A percentile compares a stretch with the other conserved stretches of the same genome.
Evolutionary conservation across 768 basidiomycete species (phyloP).

Genomic region (Russula lepida): DNA sequence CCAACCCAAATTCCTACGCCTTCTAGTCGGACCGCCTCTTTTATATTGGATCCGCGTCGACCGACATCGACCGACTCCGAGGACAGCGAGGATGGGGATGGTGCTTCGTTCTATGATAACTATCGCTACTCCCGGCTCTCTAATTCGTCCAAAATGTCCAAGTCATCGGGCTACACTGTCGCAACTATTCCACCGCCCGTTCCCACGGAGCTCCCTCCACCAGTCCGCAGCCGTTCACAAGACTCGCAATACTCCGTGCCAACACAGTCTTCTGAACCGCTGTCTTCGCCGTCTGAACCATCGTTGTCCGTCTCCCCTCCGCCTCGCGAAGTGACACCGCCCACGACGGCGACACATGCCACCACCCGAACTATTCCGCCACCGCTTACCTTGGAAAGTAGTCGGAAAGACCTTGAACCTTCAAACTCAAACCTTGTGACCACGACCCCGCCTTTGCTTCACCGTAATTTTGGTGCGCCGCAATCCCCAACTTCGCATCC

Average conservation of each 20-base stretch:
- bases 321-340: too few relatives aligned
- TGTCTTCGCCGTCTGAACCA: not conserved
- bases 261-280: not conserved
- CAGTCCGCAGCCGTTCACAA: constrained; percentile 7
- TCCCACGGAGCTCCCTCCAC: constrained; percentile 22
- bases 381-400: not conserved
- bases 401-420: constrained; percentile 25
- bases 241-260: constrained; percentile 5
- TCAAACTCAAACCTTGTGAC: constrained; percentile 23
- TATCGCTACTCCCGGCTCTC: constrained; percentile 67
- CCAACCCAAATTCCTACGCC: constrained; percentile 15
- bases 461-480: constrained; percentile 37
- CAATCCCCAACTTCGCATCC: constrained; percentile 25
- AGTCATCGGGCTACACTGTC: constrained; percentile 28
- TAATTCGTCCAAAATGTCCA: constrained; percentile 36
- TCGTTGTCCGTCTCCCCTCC: not conserved
- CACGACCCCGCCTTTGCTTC: constrained; percentile 28
- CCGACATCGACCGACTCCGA: constrained; percentile 15
- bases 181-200: constrained; percentile 26
- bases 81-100: constrained; percentile 50
- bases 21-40: not conserved
- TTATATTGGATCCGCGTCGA: not conserved
- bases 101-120: constrained; percentile 66
- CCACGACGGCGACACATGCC: not conserved
- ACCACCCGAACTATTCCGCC: constrained; percentile 1